A percentile compares a stretch with the other conserved stretches of the same genome.
Conservation (phyloP, 1,284 basidiomycete species). For the Earliella scabrosa region DNA sequence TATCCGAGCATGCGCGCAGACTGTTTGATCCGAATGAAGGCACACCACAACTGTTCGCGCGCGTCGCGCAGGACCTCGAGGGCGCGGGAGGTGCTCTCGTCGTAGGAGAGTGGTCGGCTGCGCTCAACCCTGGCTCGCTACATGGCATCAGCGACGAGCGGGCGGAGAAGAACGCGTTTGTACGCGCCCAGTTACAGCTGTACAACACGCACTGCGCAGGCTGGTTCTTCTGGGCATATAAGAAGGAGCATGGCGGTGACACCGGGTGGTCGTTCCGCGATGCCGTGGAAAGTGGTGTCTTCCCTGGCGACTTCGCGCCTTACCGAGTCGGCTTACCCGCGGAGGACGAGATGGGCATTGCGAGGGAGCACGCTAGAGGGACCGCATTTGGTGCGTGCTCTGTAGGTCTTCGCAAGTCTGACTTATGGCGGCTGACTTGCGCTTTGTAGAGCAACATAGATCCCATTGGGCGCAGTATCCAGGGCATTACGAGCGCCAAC, state of each 20-base stretch:
- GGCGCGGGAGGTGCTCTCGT: conserved; percentile 62
- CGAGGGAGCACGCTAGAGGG: conserved; percentile 41
- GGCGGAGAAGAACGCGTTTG: conserved; percentile 54
- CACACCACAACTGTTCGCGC: conserved; percentile 47
- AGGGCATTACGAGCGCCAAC: conserved; percentile 64
- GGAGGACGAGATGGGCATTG: conserved; percentile 30
- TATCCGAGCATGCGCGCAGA: conserved; percentile 57
- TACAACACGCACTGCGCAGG: conserved; percentile 75
- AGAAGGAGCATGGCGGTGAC: conserved; percentile 73
- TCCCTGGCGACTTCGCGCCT: conserved; percentile 45
- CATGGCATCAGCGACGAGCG: conserved; percentile 46
- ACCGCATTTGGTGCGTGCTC: conserved; percentile 49
- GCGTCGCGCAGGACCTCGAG: conserved; percentile 48
- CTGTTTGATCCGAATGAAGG: conserved; percentile 46
- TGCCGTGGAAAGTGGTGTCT: conserved; percentile 65
- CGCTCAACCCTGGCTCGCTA: conserved; percentile 72
- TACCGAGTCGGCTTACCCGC: conserved; percentile 4
- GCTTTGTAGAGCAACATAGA: conserved; percentile 46
- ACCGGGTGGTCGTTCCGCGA: conserved; percentile 81
- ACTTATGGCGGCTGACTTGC: conserved; percentile 1
- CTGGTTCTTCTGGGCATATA: conserved; percentile 91
- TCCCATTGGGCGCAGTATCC: conserved; percentile 62
- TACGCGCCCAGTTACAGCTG: conserved; percentile 69
- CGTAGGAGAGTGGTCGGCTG: conserved; percentile 87
- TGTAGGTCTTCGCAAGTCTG: not conserved